These are phyloP conservation scores for Colletotrichum nymphaeae DNA, from an alignment of 2,329 filamentous ascomycete species.

Conservation along the genomic window DNA sequence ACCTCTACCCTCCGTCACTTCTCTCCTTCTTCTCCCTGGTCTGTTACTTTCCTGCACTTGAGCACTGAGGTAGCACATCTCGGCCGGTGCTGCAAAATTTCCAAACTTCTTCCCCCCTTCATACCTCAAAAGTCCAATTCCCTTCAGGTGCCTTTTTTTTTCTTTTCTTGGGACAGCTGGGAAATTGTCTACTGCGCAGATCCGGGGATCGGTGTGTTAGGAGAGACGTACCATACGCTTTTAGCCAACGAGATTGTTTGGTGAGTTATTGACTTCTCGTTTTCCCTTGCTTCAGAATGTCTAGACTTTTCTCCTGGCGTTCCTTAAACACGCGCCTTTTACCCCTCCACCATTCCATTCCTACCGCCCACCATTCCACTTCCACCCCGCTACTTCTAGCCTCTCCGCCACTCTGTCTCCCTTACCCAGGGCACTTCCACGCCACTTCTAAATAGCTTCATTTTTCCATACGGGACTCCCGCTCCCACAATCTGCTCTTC, in stretches of 20 bases:
- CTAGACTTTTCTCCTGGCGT: conserved; percentile 12
- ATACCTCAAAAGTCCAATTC: not conserved
- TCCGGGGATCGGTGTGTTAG: conserved; percentile 23
- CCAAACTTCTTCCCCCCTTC: not conserved
- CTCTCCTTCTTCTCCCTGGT: not conserved
- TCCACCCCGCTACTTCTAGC: not conserved
- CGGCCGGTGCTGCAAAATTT: conserved; percentile 3
- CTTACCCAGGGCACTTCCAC: not conserved
- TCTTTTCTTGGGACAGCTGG: not conserved
- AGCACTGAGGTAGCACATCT: not conserved
- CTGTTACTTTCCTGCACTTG: not conserved
- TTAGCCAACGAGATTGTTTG: conserved; percentile 17
- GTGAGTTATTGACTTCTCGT: conserved; percentile 10
- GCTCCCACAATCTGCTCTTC: not conserved
- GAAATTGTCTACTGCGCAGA: conserved; percentile 7
- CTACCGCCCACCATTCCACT: conserved; percentile 2
- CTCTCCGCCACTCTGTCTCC: not conserved
- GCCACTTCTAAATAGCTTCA: conserved; percentile 22
- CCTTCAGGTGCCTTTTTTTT: not conserved
- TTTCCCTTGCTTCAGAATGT: conserved; percentile 21
- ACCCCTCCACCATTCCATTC: conserved; percentile 30
- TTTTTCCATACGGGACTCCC: not conserved
- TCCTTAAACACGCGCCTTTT: conserved; percentile 17
- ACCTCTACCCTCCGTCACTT: not conserved
- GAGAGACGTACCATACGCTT: conserved; percentile 12